Evolutionary conservation across 2,329 filamentous ascomycete species (phyloP).

Genomic region (Podosphaera leucotricha): DNA sequence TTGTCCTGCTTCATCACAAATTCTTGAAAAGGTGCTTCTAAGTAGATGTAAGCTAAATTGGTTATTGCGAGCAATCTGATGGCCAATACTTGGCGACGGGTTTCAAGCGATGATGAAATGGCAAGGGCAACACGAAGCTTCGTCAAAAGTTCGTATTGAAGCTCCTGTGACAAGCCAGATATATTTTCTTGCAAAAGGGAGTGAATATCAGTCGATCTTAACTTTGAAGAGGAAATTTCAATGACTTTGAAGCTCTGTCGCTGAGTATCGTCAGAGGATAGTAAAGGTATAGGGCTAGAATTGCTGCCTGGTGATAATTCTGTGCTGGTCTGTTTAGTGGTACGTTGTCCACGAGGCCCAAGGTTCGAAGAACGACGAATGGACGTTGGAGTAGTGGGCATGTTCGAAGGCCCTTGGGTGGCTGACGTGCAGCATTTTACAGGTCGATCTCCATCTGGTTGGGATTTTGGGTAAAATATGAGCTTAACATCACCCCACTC

Average conservation of each 20-base stretch:
- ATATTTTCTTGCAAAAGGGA: slow-evolving; percentile 32
- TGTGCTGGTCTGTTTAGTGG: slow-evolving; percentile 13
- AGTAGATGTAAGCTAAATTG: slow-evolving; percentile 75
- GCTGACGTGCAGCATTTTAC: slow-evolving; percentile 8
- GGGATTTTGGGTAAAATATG: slow-evolving; percentile 40
- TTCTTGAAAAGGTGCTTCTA: slow-evolving; percentile 60
- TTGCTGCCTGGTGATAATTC: slow-evolving; percentile 14
- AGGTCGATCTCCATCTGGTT: slow-evolving; percentile 12
- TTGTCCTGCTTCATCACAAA: slow-evolving; percentile 70
- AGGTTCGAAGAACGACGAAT: slow-evolving; percentile 16
- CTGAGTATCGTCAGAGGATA: slow-evolving; percentile 10
- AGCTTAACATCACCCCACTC: slow-evolving; percentile 65
- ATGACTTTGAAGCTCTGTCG: slow-evolving; percentile 13
- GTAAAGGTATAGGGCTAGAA: slow-evolving; percentile 8
- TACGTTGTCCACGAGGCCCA: slow-evolving; percentile 14
- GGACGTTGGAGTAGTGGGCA: slow-evolving; percentile 15
- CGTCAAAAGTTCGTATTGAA: slow-evolving; percentile 67
- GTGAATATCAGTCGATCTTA: slow-evolving; percentile 29
- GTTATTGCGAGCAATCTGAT: slow-evolving; percentile 69
- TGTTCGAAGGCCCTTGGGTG: slow-evolving; percentile 14
- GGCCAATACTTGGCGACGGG: slow-evolving; percentile 52
- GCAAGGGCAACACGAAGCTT: slow-evolving; percentile 67
- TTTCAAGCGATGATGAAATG: slow-evolving; percentile 38
- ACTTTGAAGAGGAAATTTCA: slow-evolving; percentile 29
- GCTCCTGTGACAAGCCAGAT: slow-evolving; percentile 42